Conservation (phyloP, 768 basidiomycete species). For the Pleurotus citrinopileatus region DNA sequence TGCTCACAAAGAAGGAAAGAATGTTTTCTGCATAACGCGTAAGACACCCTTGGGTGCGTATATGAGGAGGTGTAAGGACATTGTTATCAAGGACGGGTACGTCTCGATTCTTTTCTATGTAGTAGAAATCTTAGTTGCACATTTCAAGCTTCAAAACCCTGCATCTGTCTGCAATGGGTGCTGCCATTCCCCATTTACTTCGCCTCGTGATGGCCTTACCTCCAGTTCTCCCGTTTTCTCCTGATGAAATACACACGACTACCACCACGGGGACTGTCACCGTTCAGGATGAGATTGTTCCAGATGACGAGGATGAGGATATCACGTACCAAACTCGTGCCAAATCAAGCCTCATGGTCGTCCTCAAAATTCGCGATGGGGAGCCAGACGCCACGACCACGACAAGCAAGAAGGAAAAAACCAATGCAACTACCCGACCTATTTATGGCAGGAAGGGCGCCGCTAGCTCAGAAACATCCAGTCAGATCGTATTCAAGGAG, state of each 20-base stretch:
- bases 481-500: conserved; percentile 35
- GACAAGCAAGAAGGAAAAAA: conserved; percentile 20
- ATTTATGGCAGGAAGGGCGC: conserved; percentile 10
- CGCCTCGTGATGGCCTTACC: conserved; percentile 71
- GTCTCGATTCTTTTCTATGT: conserved; percentile 16
- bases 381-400: conserved; percentile 39
- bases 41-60: conserved; percentile 72
- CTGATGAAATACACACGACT: conserved; percentile 59
- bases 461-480: conserved; percentile 10
- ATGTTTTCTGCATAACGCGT: conserved; percentile 76
- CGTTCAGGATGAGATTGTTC: conserved; percentile 77
- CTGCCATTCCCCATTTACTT: conserved; percentile 81
- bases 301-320: conserved; percentile 72
- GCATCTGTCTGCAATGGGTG: conserved; percentile 81
- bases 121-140: neutral
- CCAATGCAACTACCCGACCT: neutral
- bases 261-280: conserved; percentile 68
- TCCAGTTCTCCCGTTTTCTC: conserved; percentile 62
- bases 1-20: conserved; percentile 76
- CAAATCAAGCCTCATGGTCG: conserved; percentile 66
- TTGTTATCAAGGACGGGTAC: conserved; percentile 71
- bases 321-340: conserved; percentile 60
- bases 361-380: conserved; percentile 64
- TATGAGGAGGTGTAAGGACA: conserved; percentile 72
- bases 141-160: conserved; percentile 63